Conservation (phyloP, 2,329 filamentous ascomycete species). For the Thelonectria discophora region DNA sequence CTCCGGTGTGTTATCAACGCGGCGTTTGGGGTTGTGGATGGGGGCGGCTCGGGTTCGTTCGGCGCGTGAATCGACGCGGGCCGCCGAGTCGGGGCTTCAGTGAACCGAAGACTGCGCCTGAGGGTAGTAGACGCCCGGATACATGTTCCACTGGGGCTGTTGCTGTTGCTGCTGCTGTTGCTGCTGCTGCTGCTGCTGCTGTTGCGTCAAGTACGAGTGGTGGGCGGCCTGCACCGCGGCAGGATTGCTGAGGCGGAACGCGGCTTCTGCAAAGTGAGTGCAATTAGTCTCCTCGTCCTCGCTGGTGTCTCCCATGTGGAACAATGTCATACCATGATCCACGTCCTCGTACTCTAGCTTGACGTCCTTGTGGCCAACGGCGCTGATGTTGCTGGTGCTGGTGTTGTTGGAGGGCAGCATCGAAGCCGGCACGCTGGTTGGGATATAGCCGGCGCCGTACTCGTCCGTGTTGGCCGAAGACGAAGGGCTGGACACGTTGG, state of each 20-base stretch:
- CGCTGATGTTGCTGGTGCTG: constrained; percentile 42
- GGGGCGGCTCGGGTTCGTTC: background rate
- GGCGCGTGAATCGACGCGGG: background rate
- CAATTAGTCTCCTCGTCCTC: constrained; percentile 41
- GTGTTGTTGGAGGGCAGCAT: constrained; percentile 50
- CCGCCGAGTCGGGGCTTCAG: constrained; percentile 31
- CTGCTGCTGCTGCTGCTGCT: constrained; percentile 28
- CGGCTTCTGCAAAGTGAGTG: constrained; percentile 43
- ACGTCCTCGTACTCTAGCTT: constrained; percentile 54
- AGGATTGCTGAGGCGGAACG: constrained; percentile 46
- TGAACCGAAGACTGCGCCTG: constrained; percentile 47
- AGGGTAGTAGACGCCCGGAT: constrained; percentile 46
- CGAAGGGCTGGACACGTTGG: constrained; percentile 61
- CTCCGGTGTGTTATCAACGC: constrained; percentile 7
- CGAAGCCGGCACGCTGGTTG: constrained; percentile 57
- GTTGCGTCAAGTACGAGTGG: constrained; percentile 42
- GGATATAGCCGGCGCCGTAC: constrained; percentile 56
- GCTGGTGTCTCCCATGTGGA: background rate
- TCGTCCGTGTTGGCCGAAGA: constrained; percentile 60
- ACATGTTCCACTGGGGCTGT: constrained; percentile 46
- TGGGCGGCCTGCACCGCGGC: constrained; percentile 33
- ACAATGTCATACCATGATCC: constrained; percentile 42
- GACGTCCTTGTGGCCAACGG: constrained; percentile 48
- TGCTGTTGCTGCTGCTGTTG: constrained; percentile 41
- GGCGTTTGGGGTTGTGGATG: constrained; percentile 6